Evolutionary conservation across 2,329 filamentous ascomycete species (phyloP), one percentile per base, ranked within the genome.

Genomic region (Proliferodiscus dingleyae): DNA sequence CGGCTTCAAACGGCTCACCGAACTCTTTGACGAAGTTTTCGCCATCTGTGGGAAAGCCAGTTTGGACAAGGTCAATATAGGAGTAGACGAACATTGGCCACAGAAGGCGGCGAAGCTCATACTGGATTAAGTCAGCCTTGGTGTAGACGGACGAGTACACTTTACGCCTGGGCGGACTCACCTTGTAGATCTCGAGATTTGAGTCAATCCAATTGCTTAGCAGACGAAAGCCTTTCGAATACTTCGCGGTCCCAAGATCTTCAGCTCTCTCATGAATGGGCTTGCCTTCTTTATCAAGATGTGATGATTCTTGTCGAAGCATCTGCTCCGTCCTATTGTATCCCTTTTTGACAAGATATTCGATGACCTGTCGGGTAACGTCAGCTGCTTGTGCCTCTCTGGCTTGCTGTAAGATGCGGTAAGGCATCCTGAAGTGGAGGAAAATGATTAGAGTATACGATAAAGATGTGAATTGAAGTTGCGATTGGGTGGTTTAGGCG

Each of bases 21-120:
- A 87, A 81, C 4, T 77, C 72, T 22, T 79, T 75, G 50, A 94
- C 82, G 61, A 95, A 91, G 2, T 75, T 71, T 54, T 86, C 82
- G 11, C 83, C 81, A 47, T 95, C 88, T 30, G 79, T 78, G 1
- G 78, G 70, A 56, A 85, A 89, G 52, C 81, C 81, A 49, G 88
- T 80, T 26, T 74, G 74, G 22, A 94, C 77, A 45, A 97, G 77
- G 46, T 88, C 83, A 21, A 98, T 72, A 62, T 87, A 96, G 0
- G 88, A 93, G 66, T 98, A 95, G 41, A 97, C 87, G 61, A 96
- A 97, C 1, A 94, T 71, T 0, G 93, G 93, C 89, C 93, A 98
- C 13, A 95, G 70, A 3, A 97, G 73, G 55, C 94, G 89, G 47
- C 81, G 78, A 3, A 98, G 74, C 68, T 98, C 93, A 36, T 91